These are phyloP conservation scores for Edaphochlamys debaryana DNA, from an alignment of 139 green algal species.

Conservation along the genomic window DNA sequence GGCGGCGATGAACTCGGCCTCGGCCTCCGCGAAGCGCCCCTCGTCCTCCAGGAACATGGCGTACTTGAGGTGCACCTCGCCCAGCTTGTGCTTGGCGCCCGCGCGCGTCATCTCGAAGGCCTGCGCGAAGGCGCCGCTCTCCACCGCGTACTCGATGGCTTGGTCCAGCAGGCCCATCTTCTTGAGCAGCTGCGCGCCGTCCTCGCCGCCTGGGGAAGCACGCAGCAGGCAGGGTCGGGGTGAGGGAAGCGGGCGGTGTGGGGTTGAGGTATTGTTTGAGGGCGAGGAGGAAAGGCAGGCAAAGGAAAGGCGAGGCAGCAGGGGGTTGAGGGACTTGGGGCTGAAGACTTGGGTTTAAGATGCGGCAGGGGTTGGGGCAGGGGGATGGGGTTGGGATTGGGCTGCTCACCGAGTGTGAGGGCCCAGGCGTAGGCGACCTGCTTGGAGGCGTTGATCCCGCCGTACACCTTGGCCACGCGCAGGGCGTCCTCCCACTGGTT, in stretches of 20 bases:
- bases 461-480: constrained; percentile 83
- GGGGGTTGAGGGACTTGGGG: too few relatives aligned
- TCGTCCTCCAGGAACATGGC: constrained; percentile 92
- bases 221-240: too few relatives aligned
- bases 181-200: constrained; percentile 73
- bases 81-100: constrained; percentile 70
- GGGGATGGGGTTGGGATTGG: too few relatives aligned
- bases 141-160: constrained; percentile 78
- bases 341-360: too few relatives aligned
- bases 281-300: too few relatives aligned
- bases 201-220: constrained; percentile 63
- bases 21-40: constrained; percentile 75
- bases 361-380: too few relatives aligned
- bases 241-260: too few relatives aligned
- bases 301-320: too few relatives aligned
- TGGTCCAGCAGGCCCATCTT: constrained; percentile 75
- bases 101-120: constrained; percentile 75
- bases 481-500: constrained; percentile 84
- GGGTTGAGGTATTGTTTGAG: too few relatives aligned
- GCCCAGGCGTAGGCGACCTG: constrained; percentile 89
- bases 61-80: constrained; percentile 79
- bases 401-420: constrained; percentile 59
- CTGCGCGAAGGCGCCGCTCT: constrained; percentile 76
- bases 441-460: constrained; percentile 76
- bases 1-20: constrained; percentile 73